phyloP scores from a whole-genome alignment of 2,329 filamentous ascomycete species.

The Pseudogymnoascus sp. region DNA sequence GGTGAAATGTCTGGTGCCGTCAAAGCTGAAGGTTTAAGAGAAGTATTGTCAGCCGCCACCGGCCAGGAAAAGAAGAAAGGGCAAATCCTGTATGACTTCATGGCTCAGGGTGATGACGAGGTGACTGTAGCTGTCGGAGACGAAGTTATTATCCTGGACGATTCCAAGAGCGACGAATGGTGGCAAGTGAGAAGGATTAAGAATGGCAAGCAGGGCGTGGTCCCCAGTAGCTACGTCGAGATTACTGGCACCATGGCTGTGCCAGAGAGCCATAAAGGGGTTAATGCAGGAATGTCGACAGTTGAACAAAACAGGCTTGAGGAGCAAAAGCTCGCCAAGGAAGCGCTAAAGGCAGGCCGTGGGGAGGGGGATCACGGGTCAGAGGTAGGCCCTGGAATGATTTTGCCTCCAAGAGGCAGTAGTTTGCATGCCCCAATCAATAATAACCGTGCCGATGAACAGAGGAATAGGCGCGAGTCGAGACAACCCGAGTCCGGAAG shows the following conservation, averaged over 20 bases:
- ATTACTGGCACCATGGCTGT: slow-evolving; percentile 61
- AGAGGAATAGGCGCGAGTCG: slow-evolving; percentile 67
- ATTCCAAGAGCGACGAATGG: slow-evolving; percentile 93
- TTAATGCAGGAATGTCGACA: slow-evolving; percentile 56
- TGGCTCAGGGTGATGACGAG: slow-evolving; percentile 93
- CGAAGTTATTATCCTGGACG: slow-evolving; percentile 84
- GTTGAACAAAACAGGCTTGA: slow-evolving; percentile 74
- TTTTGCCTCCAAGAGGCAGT: slow-evolving; percentile 70
- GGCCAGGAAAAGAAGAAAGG: slow-evolving; percentile 71
- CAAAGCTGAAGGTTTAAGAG: slow-evolving; percentile 72
- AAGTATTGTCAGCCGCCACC: slow-evolving; percentile 75
- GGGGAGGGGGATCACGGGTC: slow-evolving; percentile 53
- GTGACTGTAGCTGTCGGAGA: slow-evolving; percentile 86
- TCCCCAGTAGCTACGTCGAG: slow-evolving; percentile 94
- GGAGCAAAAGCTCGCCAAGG: slow-evolving; percentile 76
- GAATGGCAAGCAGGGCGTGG: slow-evolving; percentile 90
- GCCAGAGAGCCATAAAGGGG: slow-evolving; percentile 34
- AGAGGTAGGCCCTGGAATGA: slow-evolving; percentile 72
- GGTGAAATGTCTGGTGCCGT: slow-evolving; percentile 84
- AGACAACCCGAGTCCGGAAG: slow-evolving; percentile 51
- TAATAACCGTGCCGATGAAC: slow-evolving; percentile 61
- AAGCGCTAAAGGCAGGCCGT: slow-evolving; percentile 58
- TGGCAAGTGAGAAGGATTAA: slow-evolving; percentile 90
- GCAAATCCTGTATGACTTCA: slow-evolving; percentile 86
- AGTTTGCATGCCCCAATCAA: slow-evolving; percentile 63